Evolutionary conservation across 202 grass and related monocot species (phyloP).

Genomic region (Schoenoplectus tabernaemontani): DNA sequence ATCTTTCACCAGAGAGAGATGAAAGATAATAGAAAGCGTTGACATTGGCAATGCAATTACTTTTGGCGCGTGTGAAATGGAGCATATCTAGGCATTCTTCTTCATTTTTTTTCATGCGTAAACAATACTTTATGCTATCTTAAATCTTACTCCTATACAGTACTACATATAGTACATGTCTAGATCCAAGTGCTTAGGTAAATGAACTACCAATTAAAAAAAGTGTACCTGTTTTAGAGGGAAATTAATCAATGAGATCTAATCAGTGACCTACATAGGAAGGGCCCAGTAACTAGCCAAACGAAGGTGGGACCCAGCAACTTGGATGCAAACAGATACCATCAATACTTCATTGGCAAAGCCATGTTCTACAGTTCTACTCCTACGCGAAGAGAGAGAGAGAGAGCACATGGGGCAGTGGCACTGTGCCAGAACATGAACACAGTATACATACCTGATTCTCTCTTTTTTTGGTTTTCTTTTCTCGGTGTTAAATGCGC

Average conservation of each 20-base stretch:
- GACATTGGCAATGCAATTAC: not conserved
- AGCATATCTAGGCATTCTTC: not conserved
- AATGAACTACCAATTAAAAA: not conserved
- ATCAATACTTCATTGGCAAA: conserved; percentile 9
- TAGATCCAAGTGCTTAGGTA: not conserved
- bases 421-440: conserved; percentile 1
- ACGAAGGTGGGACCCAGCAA: not conserved
- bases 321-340: not conserved
- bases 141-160: not conserved
- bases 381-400: not conserved
- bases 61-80: not conserved
- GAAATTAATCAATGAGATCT: not conserved
- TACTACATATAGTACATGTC: not conserved
- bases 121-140: not conserved
- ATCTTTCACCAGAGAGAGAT: not conserved
- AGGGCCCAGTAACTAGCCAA: too few relatives aligned
- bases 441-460: not conserved
- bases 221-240: not conserved
- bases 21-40: not conserved
- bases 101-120: not conserved
- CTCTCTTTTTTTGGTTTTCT: not conserved
- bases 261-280: not conserved
- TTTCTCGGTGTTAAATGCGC: not conserved
- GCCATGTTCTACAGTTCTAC: conserved; percentile 17
- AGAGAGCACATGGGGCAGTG: not conserved